These are phyloP conservation scores for Kodamaea jinghongensis DNA, from an alignment of 805 yeast genomes.

Conservation along the genomic window DNA sequence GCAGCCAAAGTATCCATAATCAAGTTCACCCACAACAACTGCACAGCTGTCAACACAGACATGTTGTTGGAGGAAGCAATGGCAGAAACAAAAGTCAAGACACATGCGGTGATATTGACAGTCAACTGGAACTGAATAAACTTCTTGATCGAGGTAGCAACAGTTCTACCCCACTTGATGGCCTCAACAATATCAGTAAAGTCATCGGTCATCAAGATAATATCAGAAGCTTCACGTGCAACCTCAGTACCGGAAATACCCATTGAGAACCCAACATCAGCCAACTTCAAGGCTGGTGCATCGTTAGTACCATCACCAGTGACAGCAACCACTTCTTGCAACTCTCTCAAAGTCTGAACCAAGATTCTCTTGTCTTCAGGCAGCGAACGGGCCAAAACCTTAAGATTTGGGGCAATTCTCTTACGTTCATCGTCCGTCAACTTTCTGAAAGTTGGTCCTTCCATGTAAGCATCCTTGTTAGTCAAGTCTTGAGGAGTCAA, in stretches of 20 bases:
- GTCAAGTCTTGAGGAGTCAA: constrained; percentile 49
- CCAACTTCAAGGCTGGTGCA: constrained; percentile 94
- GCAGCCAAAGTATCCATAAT: constrained; percentile 99
- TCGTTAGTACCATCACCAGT: constrained; percentile 99
- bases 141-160: constrained; percentile 89
- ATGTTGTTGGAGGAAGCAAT: constrained; percentile 75
- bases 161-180: constrained; percentile 98
- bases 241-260: constrained; percentile 98
- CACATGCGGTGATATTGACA: constrained; percentile 95
- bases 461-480: constrained; percentile 69
- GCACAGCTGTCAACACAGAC: constrained; percentile 95
- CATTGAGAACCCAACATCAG: constrained; percentile 98
- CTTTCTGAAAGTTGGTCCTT: constrained; percentile 86
- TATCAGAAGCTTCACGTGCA: constrained; percentile 96
- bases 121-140: constrained; percentile 96
- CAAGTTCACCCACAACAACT: constrained; percentile 93
- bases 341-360: constrained; percentile 72
- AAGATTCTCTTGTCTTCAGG: constrained; percentile 92
- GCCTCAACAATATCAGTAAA: constrained; percentile 94
- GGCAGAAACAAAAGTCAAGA: constrained; percentile 89
- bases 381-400: constrained; percentile 88
- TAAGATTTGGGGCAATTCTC: constrained; percentile 62
- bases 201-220: constrained; percentile 90
- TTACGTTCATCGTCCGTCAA: constrained; percentile 56
- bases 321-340: constrained; percentile 95